Conservation (phyloP, 345 rosid genomes). For the Melastoma malabathricum region DNA sequence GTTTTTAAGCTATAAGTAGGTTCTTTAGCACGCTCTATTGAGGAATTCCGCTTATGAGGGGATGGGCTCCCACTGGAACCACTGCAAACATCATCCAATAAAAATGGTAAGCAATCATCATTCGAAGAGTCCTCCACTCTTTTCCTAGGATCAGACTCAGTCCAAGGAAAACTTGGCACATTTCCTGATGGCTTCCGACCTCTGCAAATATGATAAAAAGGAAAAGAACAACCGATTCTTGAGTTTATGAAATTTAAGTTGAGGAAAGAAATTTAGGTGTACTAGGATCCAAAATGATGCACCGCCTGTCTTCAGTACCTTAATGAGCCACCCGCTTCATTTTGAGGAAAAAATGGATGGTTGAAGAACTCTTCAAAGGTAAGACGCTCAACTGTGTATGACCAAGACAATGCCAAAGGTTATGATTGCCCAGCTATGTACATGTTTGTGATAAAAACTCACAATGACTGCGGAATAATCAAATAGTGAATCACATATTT, state of each 20-base stretch:
- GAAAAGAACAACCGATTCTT: no score
- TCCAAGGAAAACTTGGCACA: conserved; percentile 30
- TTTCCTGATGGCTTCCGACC: conserved; percentile 27
- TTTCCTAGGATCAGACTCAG: conserved; percentile 36
- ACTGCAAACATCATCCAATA: conserved; percentile 73
- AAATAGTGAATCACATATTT: no score
- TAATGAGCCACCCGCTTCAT: conserved; percentile 31
- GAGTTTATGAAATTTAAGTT: no score
- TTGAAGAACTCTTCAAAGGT: conserved; percentile 95
- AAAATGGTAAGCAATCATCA: conserved; percentile 77
- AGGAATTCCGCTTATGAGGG: conserved; percentile 26
- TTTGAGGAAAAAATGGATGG: conserved; percentile 59
- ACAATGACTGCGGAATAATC: no score
- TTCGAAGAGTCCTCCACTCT: conserved; percentile 50
- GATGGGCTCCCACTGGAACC: conserved; percentile 76
- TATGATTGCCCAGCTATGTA: neutral
- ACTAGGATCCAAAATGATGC: conserved; percentile 2
- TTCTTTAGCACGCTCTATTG: conserved; percentile 38
- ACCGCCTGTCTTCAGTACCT: conserved; percentile 29
- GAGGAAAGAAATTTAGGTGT: neutral
- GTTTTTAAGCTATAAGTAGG: conserved; percentile 27
- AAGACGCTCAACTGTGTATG: conserved; percentile 66
- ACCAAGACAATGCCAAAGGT: conserved; percentile 9
- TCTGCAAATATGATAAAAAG: conserved; percentile 18
- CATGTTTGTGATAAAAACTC: no score